phyloP scores from a whole-genome alignment of 805 yeast species.

The Hanseniaspora vineae region DNA sequence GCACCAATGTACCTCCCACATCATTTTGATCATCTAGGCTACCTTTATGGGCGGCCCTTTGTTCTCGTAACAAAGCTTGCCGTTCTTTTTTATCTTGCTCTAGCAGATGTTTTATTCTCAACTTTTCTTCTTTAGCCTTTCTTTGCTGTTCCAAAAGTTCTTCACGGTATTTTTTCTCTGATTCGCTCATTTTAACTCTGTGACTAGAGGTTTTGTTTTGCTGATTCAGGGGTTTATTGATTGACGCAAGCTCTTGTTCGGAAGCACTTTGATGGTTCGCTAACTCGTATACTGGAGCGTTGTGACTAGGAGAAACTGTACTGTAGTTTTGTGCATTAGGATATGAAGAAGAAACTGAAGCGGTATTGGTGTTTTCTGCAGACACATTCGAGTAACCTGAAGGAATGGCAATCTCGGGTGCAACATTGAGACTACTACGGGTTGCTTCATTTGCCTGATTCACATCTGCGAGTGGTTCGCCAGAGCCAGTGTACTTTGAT shows the following conservation, averaged over 20 bases:
- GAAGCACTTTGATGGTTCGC: neutral
- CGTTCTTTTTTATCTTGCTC: conserved; percentile 5
- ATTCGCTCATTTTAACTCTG: conserved; percentile 38
- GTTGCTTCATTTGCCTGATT: too few relatives aligned
- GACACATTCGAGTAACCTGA: too few relatives aligned
- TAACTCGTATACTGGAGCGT: too few relatives aligned
- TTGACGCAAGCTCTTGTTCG: neutral
- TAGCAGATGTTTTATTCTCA: conserved; percentile 5
- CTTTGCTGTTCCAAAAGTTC: conserved; percentile 9
- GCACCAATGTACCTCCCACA: neutral
- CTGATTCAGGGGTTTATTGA: neutral
- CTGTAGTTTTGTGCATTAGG: too few relatives aligned
- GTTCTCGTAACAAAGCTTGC: neutral
- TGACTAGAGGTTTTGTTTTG: neutral
- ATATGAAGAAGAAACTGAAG: too few relatives aligned
- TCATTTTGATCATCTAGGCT: neutral
- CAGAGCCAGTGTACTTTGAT: neutral
- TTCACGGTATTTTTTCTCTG: conserved; percentile 10
- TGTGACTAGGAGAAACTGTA: too few relatives aligned
- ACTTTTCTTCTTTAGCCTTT: conserved; percentile 11
- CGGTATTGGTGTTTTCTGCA: too few relatives aligned
- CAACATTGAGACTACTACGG: too few relatives aligned
- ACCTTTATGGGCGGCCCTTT: neutral
- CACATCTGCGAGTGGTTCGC: neutral
- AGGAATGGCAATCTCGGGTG: too few relatives aligned